These are phyloP conservation scores for Herpetospermum pedunculosum DNA, from an alignment of 306 rosid species.

Conservation along the genomic window DNA sequence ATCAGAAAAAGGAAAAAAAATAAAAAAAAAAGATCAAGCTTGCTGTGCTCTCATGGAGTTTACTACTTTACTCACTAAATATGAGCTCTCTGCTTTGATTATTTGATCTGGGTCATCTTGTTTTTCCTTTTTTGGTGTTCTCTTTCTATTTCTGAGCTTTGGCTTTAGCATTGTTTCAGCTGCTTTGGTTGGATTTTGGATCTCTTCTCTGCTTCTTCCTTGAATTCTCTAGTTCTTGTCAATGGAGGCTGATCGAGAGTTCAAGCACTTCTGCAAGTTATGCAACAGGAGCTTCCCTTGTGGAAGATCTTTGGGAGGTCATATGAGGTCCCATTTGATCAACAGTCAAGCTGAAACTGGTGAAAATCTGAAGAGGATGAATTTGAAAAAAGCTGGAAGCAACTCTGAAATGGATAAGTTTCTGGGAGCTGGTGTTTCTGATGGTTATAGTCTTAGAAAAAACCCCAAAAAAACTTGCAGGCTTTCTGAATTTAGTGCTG, in stretches of 20 bases:
- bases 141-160: not conserved
- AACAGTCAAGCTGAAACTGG: slow-evolving; percentile 26
- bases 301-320: slow-evolving; percentile 92
- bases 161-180: not conserved
- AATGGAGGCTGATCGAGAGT: slow-evolving; percentile 48
- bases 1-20: not conserved
- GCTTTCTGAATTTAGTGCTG: slow-evolving; percentile 29
- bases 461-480: slow-evolving; percentile 71
- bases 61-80: slow-evolving; percentile 8
- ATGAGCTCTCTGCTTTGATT: slow-evolving; percentile 3
- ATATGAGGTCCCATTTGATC: slow-evolving; percentile 77
- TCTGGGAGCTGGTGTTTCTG: slow-evolving; percentile 23
- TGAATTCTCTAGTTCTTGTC: slow-evolving; percentile 2
- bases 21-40: not conserved
- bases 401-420: not conserved
- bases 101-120: not conserved
- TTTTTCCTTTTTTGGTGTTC: not conserved
- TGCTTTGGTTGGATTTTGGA: slow-evolving; percentile 1
- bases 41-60: slow-evolving; percentile 7
- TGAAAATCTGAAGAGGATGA: slow-evolving; percentile 13
- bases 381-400: slow-evolving; percentile 4
- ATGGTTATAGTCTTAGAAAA: slow-evolving; percentile 61
- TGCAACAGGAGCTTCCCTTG: slow-evolving; percentile 75
- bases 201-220: not conserved
- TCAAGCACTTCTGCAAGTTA: slow-evolving; percentile 67